Percentiles rank a stretch among this genome's conserved stretches.
Evolutionary conservation across 352 stramenopile species (phyloP).

Genomic region (Globisporangium rhizosaccharum): DNA sequence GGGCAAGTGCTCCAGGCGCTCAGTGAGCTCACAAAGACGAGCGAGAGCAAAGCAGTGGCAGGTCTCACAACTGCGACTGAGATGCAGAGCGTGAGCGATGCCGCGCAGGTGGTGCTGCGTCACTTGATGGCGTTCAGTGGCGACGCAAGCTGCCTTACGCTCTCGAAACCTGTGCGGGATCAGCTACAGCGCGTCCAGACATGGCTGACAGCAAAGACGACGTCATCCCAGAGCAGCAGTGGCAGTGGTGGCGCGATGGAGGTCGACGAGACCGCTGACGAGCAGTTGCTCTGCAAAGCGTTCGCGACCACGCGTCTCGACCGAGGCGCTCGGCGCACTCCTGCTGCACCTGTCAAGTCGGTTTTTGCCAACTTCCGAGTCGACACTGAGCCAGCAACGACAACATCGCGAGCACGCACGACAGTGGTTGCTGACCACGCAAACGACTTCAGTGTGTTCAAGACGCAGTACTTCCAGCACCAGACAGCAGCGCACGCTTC

Average conservation of each 20-base stretch:
- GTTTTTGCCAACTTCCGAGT: slow-evolving; percentile 4
- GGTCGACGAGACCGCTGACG: slow-evolving; percentile 22
- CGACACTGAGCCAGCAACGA: background rate
- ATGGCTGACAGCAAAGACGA: slow-evolving; percentile 24
- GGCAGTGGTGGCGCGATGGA: slow-evolving; percentile 13
- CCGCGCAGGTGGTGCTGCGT: background rate
- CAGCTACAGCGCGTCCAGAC: slow-evolving; percentile 19
- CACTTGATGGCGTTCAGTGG: slow-evolving; percentile 8
- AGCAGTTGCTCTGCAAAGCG: slow-evolving; percentile 32
- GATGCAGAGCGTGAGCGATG: slow-evolving; percentile 2
- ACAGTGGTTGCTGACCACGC: background rate
- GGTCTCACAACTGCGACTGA: slow-evolving; percentile 23
- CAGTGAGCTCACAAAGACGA: slow-evolving; percentile 25
- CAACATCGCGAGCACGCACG: background rate
- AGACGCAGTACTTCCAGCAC: slow-evolving; percentile 5
- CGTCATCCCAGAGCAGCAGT: background rate
- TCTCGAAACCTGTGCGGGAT: slow-evolving; percentile 10
- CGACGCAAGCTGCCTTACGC: slow-evolving; percentile 8
- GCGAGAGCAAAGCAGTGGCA: slow-evolving; percentile 35
- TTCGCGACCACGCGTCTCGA: slow-evolving; percentile 23
- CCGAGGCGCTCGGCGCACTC: background rate
- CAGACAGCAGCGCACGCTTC: background rate
- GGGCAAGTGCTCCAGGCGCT: slow-evolving; percentile 26
- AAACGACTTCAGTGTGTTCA: slow-evolving; percentile 9
- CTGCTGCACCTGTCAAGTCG: slow-evolving; percentile 9